Conservation (phyloP, 1,139 yeast genomes). For the Insectozyma bohioensis region DNA sequence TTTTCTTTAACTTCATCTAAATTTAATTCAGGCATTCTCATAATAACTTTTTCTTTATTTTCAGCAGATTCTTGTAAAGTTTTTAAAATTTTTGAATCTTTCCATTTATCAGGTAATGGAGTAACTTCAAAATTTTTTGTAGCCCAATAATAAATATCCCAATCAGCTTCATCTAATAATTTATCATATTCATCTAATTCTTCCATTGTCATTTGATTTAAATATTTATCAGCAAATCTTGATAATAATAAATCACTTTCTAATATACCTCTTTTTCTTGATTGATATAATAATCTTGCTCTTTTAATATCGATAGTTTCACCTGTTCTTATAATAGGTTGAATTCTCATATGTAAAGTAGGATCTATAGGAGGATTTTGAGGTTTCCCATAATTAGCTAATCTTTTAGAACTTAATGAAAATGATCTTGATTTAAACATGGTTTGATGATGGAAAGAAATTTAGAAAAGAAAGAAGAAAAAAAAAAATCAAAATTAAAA, state of each 20-base stretch:
- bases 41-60: slow-evolving; percentile 68
- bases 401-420: slow-evolving; percentile 14
- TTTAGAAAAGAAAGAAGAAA: not conserved
- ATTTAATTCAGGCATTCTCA: slow-evolving; percentile 77
- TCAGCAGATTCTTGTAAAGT: slow-evolving; percentile 72
- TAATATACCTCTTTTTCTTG: slow-evolving; percentile 91
- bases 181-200: slow-evolving; percentile 85
- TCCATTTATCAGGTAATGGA: slow-evolving; percentile 87
- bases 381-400: slow-evolving; percentile 43
- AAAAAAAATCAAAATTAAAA: slow-evolving; percentile 1
- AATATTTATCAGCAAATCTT: slow-evolving; percentile 77
- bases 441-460: not conserved
- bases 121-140: slow-evolving; percentile 77
- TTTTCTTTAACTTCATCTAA: no score
- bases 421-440: slow-evolving; percentile 13
- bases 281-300: slow-evolving; percentile 86
- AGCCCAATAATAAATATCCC: slow-evolving; percentile 99
- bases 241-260: slow-evolving; percentile 88
- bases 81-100: slow-evolving; percentile 60
- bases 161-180: slow-evolving; percentile 87
- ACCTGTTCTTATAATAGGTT: slow-evolving; percentile 71
- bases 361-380: slow-evolving; percentile 37
- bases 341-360: slow-evolving; percentile 50
- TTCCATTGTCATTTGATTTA: slow-evolving; percentile 56
- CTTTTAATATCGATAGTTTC: slow-evolving; percentile 77